Evolutionary conservation across 2,329 filamentous ascomycete genomes (phyloP).

Genomic region (Tolypocladium endophyticum): DNA sequence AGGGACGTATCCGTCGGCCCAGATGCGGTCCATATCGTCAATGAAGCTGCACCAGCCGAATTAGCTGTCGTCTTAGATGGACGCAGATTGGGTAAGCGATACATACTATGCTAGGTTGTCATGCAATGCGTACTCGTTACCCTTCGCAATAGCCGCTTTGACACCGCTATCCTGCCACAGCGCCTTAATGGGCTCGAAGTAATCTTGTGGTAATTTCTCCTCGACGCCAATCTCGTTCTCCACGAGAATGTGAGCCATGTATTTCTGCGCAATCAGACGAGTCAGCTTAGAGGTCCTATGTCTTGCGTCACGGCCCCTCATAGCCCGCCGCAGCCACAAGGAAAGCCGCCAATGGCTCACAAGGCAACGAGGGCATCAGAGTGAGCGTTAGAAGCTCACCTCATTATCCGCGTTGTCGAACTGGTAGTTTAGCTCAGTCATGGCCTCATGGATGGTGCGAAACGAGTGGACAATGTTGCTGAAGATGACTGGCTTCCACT

Average conservation of each 20-base stretch:
- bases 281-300: conserved; percentile 24
- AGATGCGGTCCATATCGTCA: conserved; percentile 86
- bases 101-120: conserved; percentile 90
- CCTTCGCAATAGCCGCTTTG: conserved; percentile 78
- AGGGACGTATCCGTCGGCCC: conserved; percentile 83
- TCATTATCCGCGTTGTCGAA: conserved; percentile 74
- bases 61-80: background rate
- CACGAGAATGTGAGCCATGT: conserved; percentile 65
- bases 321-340: background rate
- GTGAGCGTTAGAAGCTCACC: conserved; percentile 36
- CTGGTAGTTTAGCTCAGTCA: conserved; percentile 71
- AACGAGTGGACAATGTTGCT: conserved; percentile 90
- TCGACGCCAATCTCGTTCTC: conserved; percentile 76
- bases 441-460: conserved; percentile 80
- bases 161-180: conserved; percentile 81
- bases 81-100: background rate
- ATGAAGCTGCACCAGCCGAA: conserved; percentile 59
- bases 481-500: conserved; percentile 93
- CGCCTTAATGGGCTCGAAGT: conserved; percentile 68
- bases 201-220: conserved; percentile 69
- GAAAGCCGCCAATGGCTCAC: background rate
- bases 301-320: background rate
- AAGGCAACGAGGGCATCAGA: background rate
- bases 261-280: conserved; percentile 43
- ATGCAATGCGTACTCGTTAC: conserved; percentile 92